phyloP scores from a whole-genome alignment of 2,329 filamentous ascomycete species.

The Fusarium begoniae region DNA sequence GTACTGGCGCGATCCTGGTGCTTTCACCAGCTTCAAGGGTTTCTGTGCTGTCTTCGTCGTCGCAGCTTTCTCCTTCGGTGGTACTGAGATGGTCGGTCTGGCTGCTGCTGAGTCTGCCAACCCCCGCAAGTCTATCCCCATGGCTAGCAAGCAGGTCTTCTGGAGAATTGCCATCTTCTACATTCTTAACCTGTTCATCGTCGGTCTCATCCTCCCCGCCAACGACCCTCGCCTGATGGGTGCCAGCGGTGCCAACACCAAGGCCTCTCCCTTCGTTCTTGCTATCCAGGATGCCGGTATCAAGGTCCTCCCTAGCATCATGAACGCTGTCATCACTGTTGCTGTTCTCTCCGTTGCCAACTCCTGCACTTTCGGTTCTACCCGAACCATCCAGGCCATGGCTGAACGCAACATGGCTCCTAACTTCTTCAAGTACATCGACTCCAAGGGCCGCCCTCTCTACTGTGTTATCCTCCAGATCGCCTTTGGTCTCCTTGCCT shows the following conservation, averaged over 20 bases:
- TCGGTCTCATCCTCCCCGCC: conserved; percentile 84
- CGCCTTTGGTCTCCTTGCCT: conserved; percentile 77
- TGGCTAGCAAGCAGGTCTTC: conserved; percentile 91
- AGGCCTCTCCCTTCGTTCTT: conserved; percentile 91
- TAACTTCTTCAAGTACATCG: conserved; percentile 79
- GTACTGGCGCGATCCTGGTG: conserved; percentile 82
- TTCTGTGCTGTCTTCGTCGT: conserved; percentile 80
- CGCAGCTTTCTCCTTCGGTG: conserved; percentile 77
- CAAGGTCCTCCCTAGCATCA: conserved; percentile 80
- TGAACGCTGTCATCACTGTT: conserved; percentile 93
- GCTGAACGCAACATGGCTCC: conserved; percentile 89
- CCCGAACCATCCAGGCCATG: conserved; percentile 87
- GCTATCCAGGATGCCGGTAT: conserved; percentile 88
- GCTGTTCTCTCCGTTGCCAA: conserved; percentile 92
- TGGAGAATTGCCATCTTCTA: conserved; percentile 96
- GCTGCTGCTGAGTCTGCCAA: conserved; percentile 81
- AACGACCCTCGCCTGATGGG: conserved; percentile 70
- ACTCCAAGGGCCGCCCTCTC: conserved; percentile 81
- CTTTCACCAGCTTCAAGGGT: conserved; percentile 85
- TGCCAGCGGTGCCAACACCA: conserved; percentile 67
- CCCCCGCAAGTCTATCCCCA: conserved; percentile 81
- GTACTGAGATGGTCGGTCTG: conserved; percentile 79
- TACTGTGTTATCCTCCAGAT: conserved; percentile 76
- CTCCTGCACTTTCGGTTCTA: conserved; percentile 90
- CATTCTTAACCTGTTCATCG: conserved; percentile 80